Evolutionary conservation across 768 basidiomycete species (phyloP), one percentile per base, ranked within the genome.

Genomic region (Psilocybe azurescens): DNA sequence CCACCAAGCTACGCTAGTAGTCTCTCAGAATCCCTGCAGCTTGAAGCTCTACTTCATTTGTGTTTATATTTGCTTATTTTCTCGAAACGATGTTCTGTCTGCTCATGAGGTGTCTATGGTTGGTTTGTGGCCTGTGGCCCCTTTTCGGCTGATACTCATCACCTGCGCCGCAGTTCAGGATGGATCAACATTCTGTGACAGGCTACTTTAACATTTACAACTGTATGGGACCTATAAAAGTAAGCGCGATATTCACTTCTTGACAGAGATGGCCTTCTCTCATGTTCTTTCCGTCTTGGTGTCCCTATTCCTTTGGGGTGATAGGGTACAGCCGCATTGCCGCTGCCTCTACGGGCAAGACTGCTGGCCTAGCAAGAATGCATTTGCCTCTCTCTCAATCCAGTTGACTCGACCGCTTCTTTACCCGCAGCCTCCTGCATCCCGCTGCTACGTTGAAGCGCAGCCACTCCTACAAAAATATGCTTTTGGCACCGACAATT

Each of bases 381-480:
- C 72, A 1, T 81, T 82, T 61, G 44, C 70, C 8, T 44, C 61
- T 5, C 72, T 84, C 9, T 63, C 74, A 7, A 65, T 69, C 3
- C 69, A 77, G 53, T 53, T 85, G 29, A 83, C 83, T 1, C 80
- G 79, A 38, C 81, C 81, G 0, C 74, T 84, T 32, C 53, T 85
- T 6, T 67, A 73, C 16, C 83, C 82, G 0, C 49, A 68, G 0
- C 80, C 83, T 0, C 74, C 76, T 2, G 80, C 77, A 2, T 73
- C 73, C 1, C 71, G 75, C 0, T 84, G 82, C 63, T 83, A 85
- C 59, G 11, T 11, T 16, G n/a, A 11, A 36, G 7, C 11, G 6
- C 33, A 11, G 7, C 7, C 6, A 13, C 5, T n/a, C 75, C 81
- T 0, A 39, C 62, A 3, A 65, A 67, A 0, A 52, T 73, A 20